A percentile compares a stretch with the other conserved stretches of the same genome.
These are phyloP conservation scores for Pythium vanterpoolii DNA, from an alignment of 352 stramenopile genomes.

Conservation along the genomic window DNA sequence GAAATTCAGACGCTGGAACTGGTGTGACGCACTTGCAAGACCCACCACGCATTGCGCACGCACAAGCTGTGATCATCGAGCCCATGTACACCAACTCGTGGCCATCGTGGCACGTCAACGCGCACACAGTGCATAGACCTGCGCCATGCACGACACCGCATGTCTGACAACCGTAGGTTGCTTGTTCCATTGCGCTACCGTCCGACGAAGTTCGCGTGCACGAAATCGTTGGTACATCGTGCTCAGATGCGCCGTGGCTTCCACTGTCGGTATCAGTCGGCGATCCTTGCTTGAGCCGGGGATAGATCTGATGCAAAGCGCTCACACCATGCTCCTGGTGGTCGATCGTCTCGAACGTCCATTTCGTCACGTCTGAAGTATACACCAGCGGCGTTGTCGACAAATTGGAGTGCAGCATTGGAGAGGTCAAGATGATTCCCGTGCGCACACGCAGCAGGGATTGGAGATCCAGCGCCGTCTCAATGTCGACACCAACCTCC, in stretches of 20 bases:
- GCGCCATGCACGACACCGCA: conserved; percentile 71
- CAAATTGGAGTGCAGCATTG: background rate
- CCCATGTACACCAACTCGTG: conserved; percentile 82
- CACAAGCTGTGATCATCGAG: conserved; percentile 61
- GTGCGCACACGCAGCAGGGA: conserved; percentile 7
- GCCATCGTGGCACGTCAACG: conserved; percentile 72
- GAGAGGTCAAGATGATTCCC: conserved; percentile 14
- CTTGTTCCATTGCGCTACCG: conserved; percentile 76
- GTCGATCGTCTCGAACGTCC: conserved; percentile 17
- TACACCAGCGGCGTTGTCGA: background rate
- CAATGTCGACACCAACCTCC: conserved; percentile 23
- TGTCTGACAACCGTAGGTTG: conserved; percentile 78
- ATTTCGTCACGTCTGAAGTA: conserved; percentile 13
- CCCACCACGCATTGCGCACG: conserved; percentile 54
- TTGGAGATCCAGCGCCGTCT: conserved; percentile 12
- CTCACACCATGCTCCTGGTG: background rate
- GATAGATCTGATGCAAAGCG: conserved; percentile 13
- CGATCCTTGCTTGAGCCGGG: background rate
- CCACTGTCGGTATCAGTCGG: background rate
- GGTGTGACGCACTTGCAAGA: conserved; percentile 51
- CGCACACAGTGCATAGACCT: conserved; percentile 63
- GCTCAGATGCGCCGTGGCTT: background rate
- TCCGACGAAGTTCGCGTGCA: conserved; percentile 75
- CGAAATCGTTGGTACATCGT: conserved; percentile 21
- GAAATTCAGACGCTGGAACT: conserved; percentile 36